Evolutionary conservation across 2,329 filamentous ascomycete genomes (phyloP).

Genomic region (Colletotrichum sp.): DNA sequence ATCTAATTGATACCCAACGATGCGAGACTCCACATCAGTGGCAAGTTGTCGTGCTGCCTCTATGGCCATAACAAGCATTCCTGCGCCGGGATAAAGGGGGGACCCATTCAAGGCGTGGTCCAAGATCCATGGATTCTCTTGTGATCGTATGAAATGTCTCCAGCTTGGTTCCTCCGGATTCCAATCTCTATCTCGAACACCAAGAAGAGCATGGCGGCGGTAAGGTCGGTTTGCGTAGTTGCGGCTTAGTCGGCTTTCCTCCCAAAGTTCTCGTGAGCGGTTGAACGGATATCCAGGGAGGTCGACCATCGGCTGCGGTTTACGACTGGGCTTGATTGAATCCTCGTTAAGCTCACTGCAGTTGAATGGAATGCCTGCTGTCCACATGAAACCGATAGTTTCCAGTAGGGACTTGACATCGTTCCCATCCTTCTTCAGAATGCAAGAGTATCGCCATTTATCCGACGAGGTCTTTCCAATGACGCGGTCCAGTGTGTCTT

Average conservation of each 20-base stretch:
- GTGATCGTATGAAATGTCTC: conserved; percentile 50
- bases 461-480: not conserved
- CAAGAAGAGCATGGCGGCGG: conserved; percentile 55
- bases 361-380: not conserved
- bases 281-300: conserved; percentile 62
- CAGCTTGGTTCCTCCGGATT: conserved; percentile 48
- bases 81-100: conserved; percentile 54
- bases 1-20: not conserved
- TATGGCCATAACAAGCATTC: conserved; percentile 53
- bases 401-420: not conserved
- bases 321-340: not conserved
- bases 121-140: conserved; percentile 55
- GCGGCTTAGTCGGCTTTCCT: conserved; percentile 50
- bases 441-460: not conserved
- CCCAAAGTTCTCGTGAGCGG: conserved; percentile 55
- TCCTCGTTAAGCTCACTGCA: not conserved
- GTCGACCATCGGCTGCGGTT: conserved; percentile 35
- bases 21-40: not conserved
- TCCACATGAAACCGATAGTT: not conserved
- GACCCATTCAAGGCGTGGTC: conserved; percentile 52
- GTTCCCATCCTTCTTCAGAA: not conserved
- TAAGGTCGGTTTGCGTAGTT: conserved; percentile 46
- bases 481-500: not conserved
- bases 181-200: conserved; percentile 45
- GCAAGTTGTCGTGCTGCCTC: conserved; percentile 46